Percentiles rank a stretch among this genome's conserved stretches.
These are phyloP conservation scores for Neurospora sp. DNA, from an alignment of 495 filamentous ascomycete species.

Conservation along the genomic window DNA sequence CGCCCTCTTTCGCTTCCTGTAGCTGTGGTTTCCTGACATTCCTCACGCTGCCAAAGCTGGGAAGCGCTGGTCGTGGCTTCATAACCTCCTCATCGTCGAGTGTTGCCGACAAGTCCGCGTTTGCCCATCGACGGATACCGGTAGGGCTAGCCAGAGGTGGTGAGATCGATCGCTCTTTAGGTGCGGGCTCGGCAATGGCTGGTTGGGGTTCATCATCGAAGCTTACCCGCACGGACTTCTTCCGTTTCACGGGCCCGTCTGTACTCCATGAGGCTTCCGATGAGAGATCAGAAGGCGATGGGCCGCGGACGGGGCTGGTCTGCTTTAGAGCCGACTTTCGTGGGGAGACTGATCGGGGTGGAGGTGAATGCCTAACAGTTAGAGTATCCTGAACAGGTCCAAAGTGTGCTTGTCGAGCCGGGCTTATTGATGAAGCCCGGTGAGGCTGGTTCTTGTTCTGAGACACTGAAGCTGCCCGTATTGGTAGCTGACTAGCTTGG, in stretches of 20 bases:
- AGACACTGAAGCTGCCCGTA: background rate
- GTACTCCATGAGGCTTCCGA: conserved; percentile 33
- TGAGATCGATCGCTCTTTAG: conserved; percentile 41
- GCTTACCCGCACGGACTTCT: conserved; percentile 69
- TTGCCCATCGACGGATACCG: conserved; percentile 35
- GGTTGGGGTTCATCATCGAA: conserved; percentile 58
- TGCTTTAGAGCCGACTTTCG: conserved; percentile 80
- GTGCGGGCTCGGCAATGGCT: conserved; percentile 45
- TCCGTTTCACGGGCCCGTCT: conserved; percentile 47
- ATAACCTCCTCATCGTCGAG: conserved; percentile 58
- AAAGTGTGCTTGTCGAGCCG: conserved; percentile 62
- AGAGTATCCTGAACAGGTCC: conserved; percentile 42
- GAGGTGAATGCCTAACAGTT: conserved; percentile 62
- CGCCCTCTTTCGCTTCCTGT: conserved; percentile 14
- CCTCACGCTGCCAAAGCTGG: conserved; percentile 77
- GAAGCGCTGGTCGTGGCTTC: conserved; percentile 65
- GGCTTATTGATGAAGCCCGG: conserved; percentile 7
- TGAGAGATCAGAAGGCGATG: conserved; percentile 31
- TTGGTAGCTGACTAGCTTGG: background rate
- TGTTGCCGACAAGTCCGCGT: conserved; percentile 33
- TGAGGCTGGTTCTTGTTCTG: conserved; percentile 11
- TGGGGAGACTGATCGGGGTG: conserved; percentile 70
- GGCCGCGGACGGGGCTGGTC: conserved; percentile 39
- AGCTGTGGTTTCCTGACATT: conserved; percentile 33
- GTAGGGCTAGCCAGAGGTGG: conserved; percentile 39